Evolutionary conservation across 495 filamentous ascomycete genomes (phyloP), one percentile per base, ranked within the genome.

Genomic region (Podospora tetraspora): DNA sequence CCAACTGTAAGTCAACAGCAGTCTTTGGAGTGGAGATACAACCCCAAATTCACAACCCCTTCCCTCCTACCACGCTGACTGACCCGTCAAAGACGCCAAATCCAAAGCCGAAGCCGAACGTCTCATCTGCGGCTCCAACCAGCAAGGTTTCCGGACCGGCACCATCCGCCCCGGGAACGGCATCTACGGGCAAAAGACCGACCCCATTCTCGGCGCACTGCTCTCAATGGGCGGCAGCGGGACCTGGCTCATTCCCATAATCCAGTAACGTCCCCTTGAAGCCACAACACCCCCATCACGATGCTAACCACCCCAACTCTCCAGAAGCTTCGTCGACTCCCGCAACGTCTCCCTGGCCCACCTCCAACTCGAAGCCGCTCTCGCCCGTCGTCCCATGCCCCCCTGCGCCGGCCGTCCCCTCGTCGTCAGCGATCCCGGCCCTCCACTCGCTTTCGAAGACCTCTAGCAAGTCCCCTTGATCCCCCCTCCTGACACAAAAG

Each of bases 291-390:
- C 9, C 19, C 32, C 19, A 32, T 19, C 34, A 13, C 13, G 13
- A 13, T 43, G 8, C 67, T 68, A 68, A 69, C 21, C 10, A n/a
- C 56, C 13, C 34, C 34, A 6, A 43, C 34, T 43, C 34, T 34
- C 29, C 34, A 65, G 68, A 30, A 84, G 82, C 74, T 86, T 85
- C 66, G 82, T 86, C 66, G 79, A 82, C 69, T 80, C 78, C 22
- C 84, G 84, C 62, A 86, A 89, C 73, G 83, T 86, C 69, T 84
- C 86, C 16, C 73, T 86, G 32, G 84, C 81, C 1, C 86, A 89
- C 62, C 79, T 89, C 13, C 74, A 79, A 9, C 85, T 87, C 73
- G 86, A 89, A 69, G 81, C 84, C 22, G 84, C 84, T 3, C 80
- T 89, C 2, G 64, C 74, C 63, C 68, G 65, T 16, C 59, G 58